phyloP scores from a whole-genome alignment of 352 stramenopile species.

The Phytophthora fragariaefolia region DNA sequence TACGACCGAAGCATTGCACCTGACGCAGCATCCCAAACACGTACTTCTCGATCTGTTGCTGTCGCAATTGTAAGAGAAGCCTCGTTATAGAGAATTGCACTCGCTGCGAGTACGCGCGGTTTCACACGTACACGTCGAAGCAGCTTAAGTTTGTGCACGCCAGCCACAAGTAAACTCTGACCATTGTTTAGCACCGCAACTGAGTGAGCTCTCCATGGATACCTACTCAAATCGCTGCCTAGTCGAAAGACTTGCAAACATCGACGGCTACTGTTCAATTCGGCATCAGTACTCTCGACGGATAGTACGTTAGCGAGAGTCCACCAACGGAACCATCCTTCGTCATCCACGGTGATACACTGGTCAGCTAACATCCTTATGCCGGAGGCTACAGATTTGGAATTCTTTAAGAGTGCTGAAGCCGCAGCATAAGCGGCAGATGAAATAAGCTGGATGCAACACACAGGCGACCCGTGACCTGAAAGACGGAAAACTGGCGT shows the following conservation, averaged over 20 bases:
- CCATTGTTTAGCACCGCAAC: slow-evolving; percentile 70
- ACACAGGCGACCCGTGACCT: slow-evolving; percentile 71
- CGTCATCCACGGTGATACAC: slow-evolving; percentile 79
- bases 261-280: slow-evolving; percentile 53
- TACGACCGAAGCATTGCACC: slow-evolving; percentile 68
- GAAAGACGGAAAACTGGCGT: slow-evolving; percentile 74
- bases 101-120: slow-evolving; percentile 63
- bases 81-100: slow-evolving; percentile 71
- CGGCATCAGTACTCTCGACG: slow-evolving; percentile 63
- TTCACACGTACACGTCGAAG: slow-evolving; percentile 72
- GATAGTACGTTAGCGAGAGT: slow-evolving; percentile 69
- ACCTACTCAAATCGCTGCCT: slow-evolving; percentile 62
- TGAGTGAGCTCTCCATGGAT: slow-evolving; percentile 73
- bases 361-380: slow-evolving; percentile 58
- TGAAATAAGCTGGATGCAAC: slow-evolving; percentile 71
- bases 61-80: slow-evolving; percentile 73
- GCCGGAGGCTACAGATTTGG: slow-evolving; percentile 18
- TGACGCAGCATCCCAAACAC: slow-evolving; percentile 71
- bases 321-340: slow-evolving; percentile 89
- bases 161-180: slow-evolving; percentile 61
- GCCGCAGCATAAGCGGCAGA: slow-evolving; percentile 37
- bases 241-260: slow-evolving; percentile 78
- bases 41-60: slow-evolving; percentile 70
- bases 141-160: slow-evolving; percentile 75
- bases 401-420: slow-evolving; percentile 24